Evolutionary conservation across 495 filamentous ascomycete genomes (phyloP).

Genomic region (Penicillium macrosclerotiorum): DNA sequence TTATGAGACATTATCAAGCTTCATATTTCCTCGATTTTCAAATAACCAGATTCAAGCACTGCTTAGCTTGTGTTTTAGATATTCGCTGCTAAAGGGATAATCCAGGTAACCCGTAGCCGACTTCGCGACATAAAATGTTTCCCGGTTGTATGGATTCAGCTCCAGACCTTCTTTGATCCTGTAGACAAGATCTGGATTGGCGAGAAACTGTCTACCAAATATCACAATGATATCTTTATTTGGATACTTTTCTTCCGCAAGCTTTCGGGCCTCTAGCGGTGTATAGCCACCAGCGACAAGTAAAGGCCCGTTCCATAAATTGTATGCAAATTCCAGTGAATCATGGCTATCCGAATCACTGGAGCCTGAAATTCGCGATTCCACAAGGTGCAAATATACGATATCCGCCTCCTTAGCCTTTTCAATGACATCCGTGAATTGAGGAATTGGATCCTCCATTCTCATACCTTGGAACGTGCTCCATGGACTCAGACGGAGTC

Average conservation of each 20-base stretch:
- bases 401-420: slow-evolving; percentile 48
- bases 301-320: slow-evolving; percentile 31
- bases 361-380: slow-evolving; percentile 42
- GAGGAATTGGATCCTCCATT: slow-evolving; percentile 58
- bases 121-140: slow-evolving; percentile 6
- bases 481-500: slow-evolving; percentile 61
- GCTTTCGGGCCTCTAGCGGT: slow-evolving; percentile 36
- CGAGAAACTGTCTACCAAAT: slow-evolving; percentile 63
- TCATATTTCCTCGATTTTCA: neutral
- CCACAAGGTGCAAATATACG: slow-evolving; percentile 64
- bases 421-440: slow-evolving; percentile 55
- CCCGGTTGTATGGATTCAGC: slow-evolving; percentile 14
- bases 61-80: neutral
- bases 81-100: slow-evolving; percentile 13
- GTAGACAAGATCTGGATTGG: slow-evolving; percentile 64
- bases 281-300: slow-evolving; percentile 59
- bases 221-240: slow-evolving; percentile 48
- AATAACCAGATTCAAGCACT: neutral
- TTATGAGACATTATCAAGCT: no score
- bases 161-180: slow-evolving; percentile 46
- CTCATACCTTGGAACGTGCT: slow-evolving; percentile 61
- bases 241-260: slow-evolving; percentile 49
- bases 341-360: slow-evolving; percentile 36
- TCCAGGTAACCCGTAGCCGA: slow-evolving; percentile 10
- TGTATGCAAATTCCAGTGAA: slow-evolving; percentile 46